Evolutionary conservation across 1,284 basidiomycete genomes (phyloP).

Genomic region (Hemileia vastatrix): DNA sequence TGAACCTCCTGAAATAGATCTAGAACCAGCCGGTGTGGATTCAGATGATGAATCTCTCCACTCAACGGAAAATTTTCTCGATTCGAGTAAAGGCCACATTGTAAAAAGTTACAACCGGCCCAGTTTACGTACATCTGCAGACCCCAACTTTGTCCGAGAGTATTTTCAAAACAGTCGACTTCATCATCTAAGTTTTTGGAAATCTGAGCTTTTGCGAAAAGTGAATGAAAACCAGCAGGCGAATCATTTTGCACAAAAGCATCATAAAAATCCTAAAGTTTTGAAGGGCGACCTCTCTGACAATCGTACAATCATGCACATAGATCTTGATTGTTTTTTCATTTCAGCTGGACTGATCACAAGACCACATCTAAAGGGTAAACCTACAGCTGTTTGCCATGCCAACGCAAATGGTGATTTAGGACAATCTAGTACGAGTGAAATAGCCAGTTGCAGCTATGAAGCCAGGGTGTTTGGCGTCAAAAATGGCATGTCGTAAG

Average conservation of each 20-base stretch:
- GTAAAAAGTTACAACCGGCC: no score
- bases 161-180: conserved; percentile 86
- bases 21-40: no score
- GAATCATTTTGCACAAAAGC: conserved; percentile 9
- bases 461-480: conserved; percentile 81
- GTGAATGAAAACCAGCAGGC: conserved; percentile 62
- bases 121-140: conserved; percentile 82
- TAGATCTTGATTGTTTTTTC: conserved; percentile 97
- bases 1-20: no score
- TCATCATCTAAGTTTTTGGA: conserved; percentile 86
- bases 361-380: conserved; percentile 67
- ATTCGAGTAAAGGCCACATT: no score
- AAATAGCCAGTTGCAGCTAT: conserved; percentile 90
- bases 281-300: conserved; percentile 42
- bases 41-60: no score
- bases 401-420: conserved; percentile 64
- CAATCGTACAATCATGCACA: conserved; percentile 74
- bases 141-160: conserved; percentile 71
- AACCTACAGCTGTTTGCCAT: conserved; percentile 89
- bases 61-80: no score
- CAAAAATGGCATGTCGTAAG: conserved; percentile 83
- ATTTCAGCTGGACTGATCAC: conserved; percentile 74
- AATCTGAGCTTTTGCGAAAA: conserved; percentile 70
- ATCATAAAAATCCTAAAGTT: conserved; percentile 31
- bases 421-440: conserved; percentile 63